phyloP scores from a whole-genome alignment of 169 alveolate genomes.

The Cyclospora cayetanensis region DNA sequence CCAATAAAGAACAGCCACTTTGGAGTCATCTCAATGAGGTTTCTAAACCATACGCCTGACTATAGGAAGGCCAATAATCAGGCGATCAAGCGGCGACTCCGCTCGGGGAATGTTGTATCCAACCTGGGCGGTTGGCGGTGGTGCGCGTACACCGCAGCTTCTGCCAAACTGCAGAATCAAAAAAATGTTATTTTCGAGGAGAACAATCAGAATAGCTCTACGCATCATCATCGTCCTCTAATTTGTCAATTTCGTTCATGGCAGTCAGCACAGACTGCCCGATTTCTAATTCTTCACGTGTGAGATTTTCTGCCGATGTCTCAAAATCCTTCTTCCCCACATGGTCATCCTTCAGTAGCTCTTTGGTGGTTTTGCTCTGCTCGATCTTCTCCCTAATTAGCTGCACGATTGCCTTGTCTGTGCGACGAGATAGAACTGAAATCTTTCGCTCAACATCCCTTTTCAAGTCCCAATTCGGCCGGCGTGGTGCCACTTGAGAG shows the following conservation, averaged over 20 bases:
- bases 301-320: not conserved
- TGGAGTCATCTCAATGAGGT: not conserved
- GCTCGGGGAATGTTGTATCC: no score
- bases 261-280: slow-evolving; percentile 33
- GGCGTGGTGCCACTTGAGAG: slow-evolving; percentile 78
- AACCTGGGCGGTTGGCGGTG: no score
- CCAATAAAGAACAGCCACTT: not conserved
- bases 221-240: slow-evolving; percentile 13
- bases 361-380: slow-evolving; percentile 46
- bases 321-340: not conserved
- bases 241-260: slow-evolving; percentile 13
- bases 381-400: slow-evolving; percentile 77
- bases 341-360: not conserved
- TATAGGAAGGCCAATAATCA: no score
- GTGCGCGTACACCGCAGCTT: slow-evolving; percentile 28
- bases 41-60: no score
- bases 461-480: slow-evolving; percentile 83
- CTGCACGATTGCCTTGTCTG: slow-evolving; percentile 84
- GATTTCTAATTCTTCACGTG: not conserved
- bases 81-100: no score
- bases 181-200: no score
- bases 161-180: no score
- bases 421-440: slow-evolving; percentile 77
- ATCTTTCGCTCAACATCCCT: slow-evolving; percentile 83
- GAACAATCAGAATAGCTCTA: not conserved